Evolutionary conservation across 176 grass and related monocot species (phyloP), one percentile per base, ranked within the genome.

Genomic region (Carex cristatella): DNA sequence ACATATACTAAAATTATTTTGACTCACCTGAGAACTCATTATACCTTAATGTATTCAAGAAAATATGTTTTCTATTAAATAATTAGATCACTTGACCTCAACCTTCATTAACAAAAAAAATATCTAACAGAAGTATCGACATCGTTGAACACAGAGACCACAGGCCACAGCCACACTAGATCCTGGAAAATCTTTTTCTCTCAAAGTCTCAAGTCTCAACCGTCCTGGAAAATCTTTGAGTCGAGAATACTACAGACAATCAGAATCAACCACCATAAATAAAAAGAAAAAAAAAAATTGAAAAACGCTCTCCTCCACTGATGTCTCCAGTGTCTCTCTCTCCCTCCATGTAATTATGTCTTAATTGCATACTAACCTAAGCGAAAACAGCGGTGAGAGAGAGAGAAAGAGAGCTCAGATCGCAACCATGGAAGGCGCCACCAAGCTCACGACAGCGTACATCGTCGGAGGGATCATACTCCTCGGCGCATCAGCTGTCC

Each of bases 401-500:
- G 40, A 77, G 44, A 46, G 49, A 77, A 5, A 51, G 10, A 10
- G 0, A 46, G 48, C 51, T 61, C 46, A 86, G 77, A 81, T 12
- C 73, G 12, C 37, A 16, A 59, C 79, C 4, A 97, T 91, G 93
- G 89, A 87, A 63, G 15, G 82, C 65, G 76, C 61, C 66, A 68
- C 71, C 83, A 86, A 74, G 61, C 80, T 90, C 61, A 82, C 88
- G 5, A 67, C 77, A 44, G 91, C 95, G 27, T 92, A 83, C 86
- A 64, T 94, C 55, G 69, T 98, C 79, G 92, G 89, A 4, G 91
- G 95, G 13, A 81, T 94, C 84, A 84, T 98, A 27, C 81, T 83
- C 57, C 85, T 98, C 1, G 92, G 90, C 14, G 95, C 86, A 3
- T 74, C 91, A 10, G 86, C 90, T 67, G 46, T 79, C 4, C 18